Percentiles rank a stretch among this genome's conserved stretches.
Evolutionary conservation across 495 filamentous ascomycete genomes (phyloP).

Genomic region (Penicillium tannophilum): DNA sequence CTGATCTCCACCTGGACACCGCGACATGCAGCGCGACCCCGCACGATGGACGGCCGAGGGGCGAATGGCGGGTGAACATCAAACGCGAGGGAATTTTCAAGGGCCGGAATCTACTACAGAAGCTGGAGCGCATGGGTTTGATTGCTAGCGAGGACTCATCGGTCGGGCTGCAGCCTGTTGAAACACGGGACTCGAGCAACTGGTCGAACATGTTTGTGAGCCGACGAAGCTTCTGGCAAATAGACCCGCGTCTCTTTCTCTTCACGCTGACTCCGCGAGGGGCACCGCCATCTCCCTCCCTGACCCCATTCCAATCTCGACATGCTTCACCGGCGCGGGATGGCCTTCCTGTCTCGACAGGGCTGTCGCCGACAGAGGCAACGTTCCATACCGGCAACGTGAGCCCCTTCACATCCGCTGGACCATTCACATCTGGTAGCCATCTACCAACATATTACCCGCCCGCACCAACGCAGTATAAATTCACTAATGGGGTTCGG

Average conservation of each 20-base stretch:
- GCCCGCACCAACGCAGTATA: slow-evolving; percentile 78
- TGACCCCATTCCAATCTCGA: slow-evolving; percentile 55
- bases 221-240: slow-evolving; percentile 85
- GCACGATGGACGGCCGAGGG: slow-evolving; percentile 67
- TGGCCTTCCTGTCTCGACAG: slow-evolving; percentile 28
- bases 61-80: slow-evolving; percentile 87
- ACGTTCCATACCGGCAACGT: slow-evolving; percentile 31
- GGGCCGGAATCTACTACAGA: slow-evolving; percentile 78
- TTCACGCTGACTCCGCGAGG: slow-evolving; percentile 73
- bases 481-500: slow-evolving; percentile 72
- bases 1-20: slow-evolving; percentile 56
- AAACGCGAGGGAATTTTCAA: slow-evolving; percentile 84
- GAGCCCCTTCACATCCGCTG: slow-evolving; percentile 68
- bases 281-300: slow-evolving; percentile 47
- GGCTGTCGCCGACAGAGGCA: slow-evolving; percentile 23
- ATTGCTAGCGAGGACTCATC: slow-evolving; percentile 74
- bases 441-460: slow-evolving; percentile 91
- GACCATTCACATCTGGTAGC: slow-evolving; percentile 73
- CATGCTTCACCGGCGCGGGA: slow-evolving; percentile 63
- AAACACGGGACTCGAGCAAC: slow-evolving; percentile 60
- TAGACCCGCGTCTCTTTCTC: slow-evolving; percentile 82
- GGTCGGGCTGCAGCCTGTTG: slow-evolving; percentile 62
- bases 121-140: slow-evolving; percentile 90
- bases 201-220: slow-evolving; percentile 85
- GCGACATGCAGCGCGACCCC: slow-evolving; percentile 67